Base-by-base conservation (phyloP, 2,329 filamentous ascomycete species). In the Pyrenophora teres region DNA sequence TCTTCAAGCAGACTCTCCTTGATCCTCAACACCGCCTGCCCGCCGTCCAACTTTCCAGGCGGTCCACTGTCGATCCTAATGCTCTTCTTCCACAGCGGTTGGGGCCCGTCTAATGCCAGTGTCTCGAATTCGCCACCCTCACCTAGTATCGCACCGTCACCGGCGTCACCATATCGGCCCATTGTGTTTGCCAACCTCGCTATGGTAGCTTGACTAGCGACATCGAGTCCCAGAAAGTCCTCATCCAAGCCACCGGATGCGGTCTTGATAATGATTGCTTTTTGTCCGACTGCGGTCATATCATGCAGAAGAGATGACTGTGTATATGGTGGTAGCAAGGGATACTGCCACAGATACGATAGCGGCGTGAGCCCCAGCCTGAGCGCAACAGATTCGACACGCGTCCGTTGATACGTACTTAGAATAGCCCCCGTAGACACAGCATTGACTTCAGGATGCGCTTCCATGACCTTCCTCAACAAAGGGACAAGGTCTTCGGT, bases 111-210 rank as follows among this genome's bases (percentile, higher is more conserved):
- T 31, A 97, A 68, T 38, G 94, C 91, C 45, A 97, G 77, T 25
- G 92, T 97, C 81, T 97, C 94, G 73, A 95, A 97, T 77, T 97
- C 94, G 3, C 94, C 94, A 5, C 94, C 94, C 72, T 97, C 94
- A 1, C 94, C 94, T 15, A 97, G 76, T 8, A 92, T 84, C 7
- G 89, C 88, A 0, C 89, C 91, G 57, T 81, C 77, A 54, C 83
- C 78, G 65, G 76, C 77, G 55, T 81, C 76, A 38, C 88, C 88
- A 74, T 95, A 96, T 56, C 84, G 81, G 42, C 78, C 76, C 69
- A 90, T 80, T 1, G 85, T 79, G 55, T 77, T 80, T 25, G 77
- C 74, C 46, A 88, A 65, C 37, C 75, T 74, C 43, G 64, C 68
- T 46, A 82, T 74, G 7, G 80, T 77, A 42, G 61, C 60, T 4